A percentile compares a stretch with the other conserved stretches of the same genome.
Evolutionary conservation across 2,329 filamentous ascomycete genomes (phyloP).

Genomic region (Pseudogymnoascus sp.): DNA sequence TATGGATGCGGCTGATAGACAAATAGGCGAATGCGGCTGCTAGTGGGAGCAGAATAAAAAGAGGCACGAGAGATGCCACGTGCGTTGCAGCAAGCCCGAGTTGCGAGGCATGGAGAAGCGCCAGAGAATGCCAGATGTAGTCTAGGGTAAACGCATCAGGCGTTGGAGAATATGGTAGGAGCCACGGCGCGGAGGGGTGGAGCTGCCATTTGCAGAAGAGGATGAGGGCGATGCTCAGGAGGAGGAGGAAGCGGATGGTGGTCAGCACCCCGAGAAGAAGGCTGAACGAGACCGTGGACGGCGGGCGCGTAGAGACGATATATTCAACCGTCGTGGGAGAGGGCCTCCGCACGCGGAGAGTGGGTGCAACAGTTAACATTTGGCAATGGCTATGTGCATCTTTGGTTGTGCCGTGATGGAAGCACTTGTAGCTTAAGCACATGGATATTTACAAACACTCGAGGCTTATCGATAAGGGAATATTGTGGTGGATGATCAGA

Average conservation of each 20-base stretch:
- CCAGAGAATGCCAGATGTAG: slow-evolving; percentile 24
- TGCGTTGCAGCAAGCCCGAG: slow-evolving; percentile 28
- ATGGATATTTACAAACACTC: slow-evolving; percentile 1
- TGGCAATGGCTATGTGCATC: slow-evolving; percentile 13
- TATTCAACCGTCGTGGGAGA: slow-evolving; percentile 88
- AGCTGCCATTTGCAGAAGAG: slow-evolving; percentile 41
- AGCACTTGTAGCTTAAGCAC: slow-evolving; percentile 5
- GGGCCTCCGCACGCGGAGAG: slow-evolving; percentile 56
- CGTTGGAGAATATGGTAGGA: neutral
- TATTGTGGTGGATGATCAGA: neutral
- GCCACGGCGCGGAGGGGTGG: slow-evolving; percentile 12
- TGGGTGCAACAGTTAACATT: slow-evolving; percentile 56
- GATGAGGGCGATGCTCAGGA: slow-evolving; percentile 37
- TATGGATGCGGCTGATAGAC: slow-evolving; percentile 40
- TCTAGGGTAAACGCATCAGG: slow-evolving; percentile 15
- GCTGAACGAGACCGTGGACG: slow-evolving; percentile 40
- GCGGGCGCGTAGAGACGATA: slow-evolving; percentile 74
- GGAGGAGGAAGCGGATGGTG: slow-evolving; percentile 34
- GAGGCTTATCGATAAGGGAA: slow-evolving; percentile 11
- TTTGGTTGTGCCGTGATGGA: slow-evolving; percentile 4
- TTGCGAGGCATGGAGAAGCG: slow-evolving; percentile 22
- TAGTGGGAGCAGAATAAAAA: slow-evolving; percentile 34
- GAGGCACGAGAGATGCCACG: slow-evolving; percentile 31
- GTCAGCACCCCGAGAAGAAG: slow-evolving; percentile 38
- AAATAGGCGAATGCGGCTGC: slow-evolving; percentile 35